A percentile compares a stretch with the other conserved stretches of the same genome.
Evolutionary conservation across 768 basidiomycete genomes (phyloP).

Genomic region (Podaxis pistillaris): DNA sequence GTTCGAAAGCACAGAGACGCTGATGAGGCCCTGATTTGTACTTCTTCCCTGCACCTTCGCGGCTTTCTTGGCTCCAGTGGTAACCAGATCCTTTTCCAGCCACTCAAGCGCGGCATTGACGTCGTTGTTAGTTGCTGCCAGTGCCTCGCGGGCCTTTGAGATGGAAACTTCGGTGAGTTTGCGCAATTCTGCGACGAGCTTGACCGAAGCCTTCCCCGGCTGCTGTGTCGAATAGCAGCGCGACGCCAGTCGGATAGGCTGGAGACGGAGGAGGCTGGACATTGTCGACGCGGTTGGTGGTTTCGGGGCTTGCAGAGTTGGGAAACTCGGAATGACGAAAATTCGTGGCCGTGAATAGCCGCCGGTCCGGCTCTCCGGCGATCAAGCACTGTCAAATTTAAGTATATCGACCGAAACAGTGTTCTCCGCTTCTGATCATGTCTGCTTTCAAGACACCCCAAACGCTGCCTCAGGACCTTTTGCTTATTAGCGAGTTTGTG

Average conservation of each 20-base stretch:
- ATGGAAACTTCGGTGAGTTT: conserved; percentile 81
- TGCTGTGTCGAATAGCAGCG: conserved; percentile 48
- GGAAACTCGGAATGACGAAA: conserved; percentile 22
- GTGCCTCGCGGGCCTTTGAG: conserved; percentile 85
- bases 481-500: conserved; percentile 69
- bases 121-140: conserved; percentile 71
- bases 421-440: conserved; percentile 25
- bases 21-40: conserved; percentile 78
- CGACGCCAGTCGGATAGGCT: neutral
- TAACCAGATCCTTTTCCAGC: conserved; percentile 72
- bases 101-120: conserved; percentile 73
- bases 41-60: conserved; percentile 78
- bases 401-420: conserved; percentile 2
- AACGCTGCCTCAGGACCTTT: conserved; percentile 68
- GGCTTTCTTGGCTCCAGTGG: conserved; percentile 74
- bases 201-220: conserved; percentile 57
- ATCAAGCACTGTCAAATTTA: conserved; percentile 12
- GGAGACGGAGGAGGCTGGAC: conserved; percentile 19
- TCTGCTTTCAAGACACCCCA: conserved; percentile 59
- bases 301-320: conserved; percentile 11
- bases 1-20: conserved; percentile 68
- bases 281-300: conserved; percentile 20
- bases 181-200: conserved; percentile 84
- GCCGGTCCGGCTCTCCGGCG: conserved; percentile 19
- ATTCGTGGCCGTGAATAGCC: conserved; percentile 1